phyloP scores from a whole-genome alignment of 2,329 filamentous ascomycete species.

The Scytalidium lignicola region DNA sequence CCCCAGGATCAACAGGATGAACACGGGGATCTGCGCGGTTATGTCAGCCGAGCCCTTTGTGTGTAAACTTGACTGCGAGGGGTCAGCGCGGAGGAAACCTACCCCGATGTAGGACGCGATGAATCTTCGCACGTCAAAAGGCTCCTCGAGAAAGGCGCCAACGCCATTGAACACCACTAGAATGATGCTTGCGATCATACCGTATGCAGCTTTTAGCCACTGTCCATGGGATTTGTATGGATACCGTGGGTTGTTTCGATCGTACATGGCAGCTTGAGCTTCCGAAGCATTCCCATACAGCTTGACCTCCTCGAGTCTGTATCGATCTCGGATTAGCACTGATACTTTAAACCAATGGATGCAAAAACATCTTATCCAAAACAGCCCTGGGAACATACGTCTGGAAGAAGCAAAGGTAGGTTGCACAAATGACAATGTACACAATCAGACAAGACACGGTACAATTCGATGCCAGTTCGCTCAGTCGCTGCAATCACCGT shows the following conservation, averaged over 20 bases:
- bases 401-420: constrained; percentile 34
- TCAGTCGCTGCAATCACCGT: constrained; percentile 25
- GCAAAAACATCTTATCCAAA: too few species aligned
- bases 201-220: constrained; percentile 33
- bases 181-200: constrained; percentile 28
- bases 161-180: constrained; percentile 32
- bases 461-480: constrained; percentile 33
- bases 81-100: constrained; percentile 21
- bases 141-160: constrained; percentile 27
- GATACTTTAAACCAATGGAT: too few species aligned
- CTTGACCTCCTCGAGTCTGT: constrained; percentile 33
- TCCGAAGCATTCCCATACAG: constrained; percentile 33
- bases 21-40: constrained; percentile 28
- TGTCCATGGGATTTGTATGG: constrained; percentile 35
- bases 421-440: constrained; percentile 34
- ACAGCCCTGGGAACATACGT: constrained; percentile 30
- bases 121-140: constrained; percentile 32
- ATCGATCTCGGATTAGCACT: too few species aligned
- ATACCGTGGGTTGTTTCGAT: constrained; percentile 31
- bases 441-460: constrained; percentile 36
- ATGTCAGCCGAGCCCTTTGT: not conserved
- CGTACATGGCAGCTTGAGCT: constrained; percentile 30
- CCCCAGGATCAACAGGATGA: constrained; percentile 31
- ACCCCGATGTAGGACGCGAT: constrained; percentile 36
- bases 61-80: too few species aligned